Evolutionary conservation across 768 basidiomycete genomes (phyloP).

Genomic region (Russula virescens): DNA sequence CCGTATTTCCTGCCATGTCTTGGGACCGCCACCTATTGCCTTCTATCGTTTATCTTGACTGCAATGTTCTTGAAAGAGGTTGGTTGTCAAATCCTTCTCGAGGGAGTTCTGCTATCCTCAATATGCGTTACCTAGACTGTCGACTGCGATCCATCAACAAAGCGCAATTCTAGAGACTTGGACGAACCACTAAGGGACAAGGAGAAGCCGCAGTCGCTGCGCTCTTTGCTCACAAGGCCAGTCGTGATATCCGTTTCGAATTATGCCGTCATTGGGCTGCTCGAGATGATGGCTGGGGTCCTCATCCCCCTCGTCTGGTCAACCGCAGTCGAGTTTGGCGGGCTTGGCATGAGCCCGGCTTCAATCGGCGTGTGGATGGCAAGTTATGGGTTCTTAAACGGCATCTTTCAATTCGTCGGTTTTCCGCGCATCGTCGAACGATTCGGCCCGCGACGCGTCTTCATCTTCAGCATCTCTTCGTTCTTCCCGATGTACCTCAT

Average conservation of each 20-base stretch:
- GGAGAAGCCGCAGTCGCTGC: neutral
- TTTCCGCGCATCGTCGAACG: constrained; percentile 35
- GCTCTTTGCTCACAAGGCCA: constrained; percentile 7
- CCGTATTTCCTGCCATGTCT: constrained; percentile 29
- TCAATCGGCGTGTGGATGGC: constrained; percentile 37
- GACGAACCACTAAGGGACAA: neutral
- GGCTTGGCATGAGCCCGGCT: constrained; percentile 35
- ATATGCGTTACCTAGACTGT: constrained; percentile 3
- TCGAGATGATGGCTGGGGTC: constrained; percentile 9
- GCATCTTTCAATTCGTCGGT: constrained; percentile 35
- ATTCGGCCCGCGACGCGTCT: constrained; percentile 35
- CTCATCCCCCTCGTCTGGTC: constrained; percentile 40
- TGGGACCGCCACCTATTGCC: constrained; percentile 5
- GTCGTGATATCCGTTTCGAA: constrained; percentile 7
- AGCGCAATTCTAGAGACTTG: neutral
- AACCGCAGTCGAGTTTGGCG: constrained; percentile 39
- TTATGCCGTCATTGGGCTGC: constrained; percentile 8
- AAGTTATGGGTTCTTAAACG: constrained; percentile 34
- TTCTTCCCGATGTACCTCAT: constrained; percentile 27
- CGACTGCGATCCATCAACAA: neutral
- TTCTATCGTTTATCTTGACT: constrained; percentile 11
- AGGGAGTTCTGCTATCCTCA: neutral
- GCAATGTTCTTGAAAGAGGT: constrained; percentile 18
- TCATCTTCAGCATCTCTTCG: constrained; percentile 27
- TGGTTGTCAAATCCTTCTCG: neutral